A percentile compares a stretch with the other conserved stretches of the same genome.
phyloP scores from a whole-genome alignment of 2,329 filamentous ascomycete species.

The Fusarium sp. region DNA sequence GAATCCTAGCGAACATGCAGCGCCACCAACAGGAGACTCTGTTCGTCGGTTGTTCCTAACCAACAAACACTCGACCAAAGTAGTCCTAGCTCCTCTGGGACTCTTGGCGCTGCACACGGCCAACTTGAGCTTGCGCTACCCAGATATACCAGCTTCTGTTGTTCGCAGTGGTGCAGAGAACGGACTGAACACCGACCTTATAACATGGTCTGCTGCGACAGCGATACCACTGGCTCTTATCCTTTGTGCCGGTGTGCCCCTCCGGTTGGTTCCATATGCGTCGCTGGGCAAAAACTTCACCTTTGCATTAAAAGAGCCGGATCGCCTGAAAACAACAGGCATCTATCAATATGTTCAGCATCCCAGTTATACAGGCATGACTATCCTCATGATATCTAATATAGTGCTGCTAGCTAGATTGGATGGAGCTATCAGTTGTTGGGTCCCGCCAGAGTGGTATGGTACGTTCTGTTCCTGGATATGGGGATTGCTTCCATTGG shows the following conservation, averaged over 20 bases:
- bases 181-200: constrained; percentile 48
- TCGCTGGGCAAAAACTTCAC: constrained; percentile 66
- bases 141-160: constrained; percentile 41
- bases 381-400: constrained; percentile 53
- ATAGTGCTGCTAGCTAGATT: constrained; percentile 53
- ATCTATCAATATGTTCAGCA: constrained; percentile 66
- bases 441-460: constrained; percentile 50
- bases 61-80: constrained; percentile 42
- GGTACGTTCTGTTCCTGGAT: neutral
- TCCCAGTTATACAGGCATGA: constrained; percentile 64
- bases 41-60: constrained; percentile 48
- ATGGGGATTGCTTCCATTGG: constrained; percentile 11
- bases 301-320: constrained; percentile 63
- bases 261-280: constrained; percentile 57
- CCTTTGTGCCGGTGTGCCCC: constrained; percentile 50
- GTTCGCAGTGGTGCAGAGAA: constrained; percentile 52
- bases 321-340: constrained; percentile 60
- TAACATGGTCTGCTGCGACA: constrained; percentile 56
- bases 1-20: constrained; percentile 42
- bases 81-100: constrained; percentile 43
- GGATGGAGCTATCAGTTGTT: constrained; percentile 58
- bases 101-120: constrained; percentile 42
- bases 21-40: constrained; percentile 38
- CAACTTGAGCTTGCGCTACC: constrained; percentile 38
- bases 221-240: constrained; percentile 53